These are phyloP conservation scores for Ailanthus altissimus DNA, from an alignment of 345 rosid species.

Conservation along the genomic window DNA sequence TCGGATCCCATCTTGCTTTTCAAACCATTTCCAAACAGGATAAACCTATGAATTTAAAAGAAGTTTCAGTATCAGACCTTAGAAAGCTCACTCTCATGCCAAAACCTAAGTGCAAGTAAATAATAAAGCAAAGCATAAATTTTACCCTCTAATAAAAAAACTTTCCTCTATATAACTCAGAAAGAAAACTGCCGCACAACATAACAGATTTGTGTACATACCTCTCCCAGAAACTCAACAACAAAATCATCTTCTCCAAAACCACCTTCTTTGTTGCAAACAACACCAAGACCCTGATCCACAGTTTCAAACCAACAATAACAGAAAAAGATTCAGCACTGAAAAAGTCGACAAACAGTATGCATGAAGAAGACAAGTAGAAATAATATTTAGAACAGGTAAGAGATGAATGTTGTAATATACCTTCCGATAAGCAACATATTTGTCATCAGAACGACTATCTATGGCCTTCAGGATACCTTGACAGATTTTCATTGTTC, in stretches of 20 bases:
- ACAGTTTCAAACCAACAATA: constrained; percentile 26
- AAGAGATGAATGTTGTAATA: constrained; percentile 11
- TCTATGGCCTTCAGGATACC: constrained; percentile 84
- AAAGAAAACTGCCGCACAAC: background rate
- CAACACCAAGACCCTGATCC: constrained; percentile 95
- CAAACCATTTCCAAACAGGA: constrained; percentile 99
- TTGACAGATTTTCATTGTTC: constrained; percentile 68
- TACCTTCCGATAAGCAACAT: constrained; percentile 98
- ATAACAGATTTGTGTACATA: constrained; percentile 35
- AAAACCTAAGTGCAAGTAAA: background rate
- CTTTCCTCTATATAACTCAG: background rate
- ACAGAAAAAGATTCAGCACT: constrained; percentile 28
- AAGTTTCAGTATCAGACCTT: constrained; percentile 15
- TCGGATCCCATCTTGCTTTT: constrained; percentile 99
- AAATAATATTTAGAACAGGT: constrained; percentile 10
- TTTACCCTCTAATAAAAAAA: constrained; percentile 1
- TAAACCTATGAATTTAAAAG: constrained; percentile 61
- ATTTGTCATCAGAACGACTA: constrained; percentile 84
- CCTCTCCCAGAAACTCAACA: constrained; percentile 99
- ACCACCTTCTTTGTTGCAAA: constrained; percentile 94
- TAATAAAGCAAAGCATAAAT: constrained; percentile 1
- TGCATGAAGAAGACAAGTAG: background rate
- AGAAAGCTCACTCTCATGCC: constrained; percentile 12
- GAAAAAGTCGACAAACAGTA: background rate
- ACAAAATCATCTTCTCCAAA: constrained; percentile 95